A percentile compares a stretch with the other conserved stretches of the same genome.
These are phyloP conservation scores for Colletotrichum sp. DNA, from an alignment of 2,329 filamentous ascomycete genomes.

Conservation along the genomic window DNA sequence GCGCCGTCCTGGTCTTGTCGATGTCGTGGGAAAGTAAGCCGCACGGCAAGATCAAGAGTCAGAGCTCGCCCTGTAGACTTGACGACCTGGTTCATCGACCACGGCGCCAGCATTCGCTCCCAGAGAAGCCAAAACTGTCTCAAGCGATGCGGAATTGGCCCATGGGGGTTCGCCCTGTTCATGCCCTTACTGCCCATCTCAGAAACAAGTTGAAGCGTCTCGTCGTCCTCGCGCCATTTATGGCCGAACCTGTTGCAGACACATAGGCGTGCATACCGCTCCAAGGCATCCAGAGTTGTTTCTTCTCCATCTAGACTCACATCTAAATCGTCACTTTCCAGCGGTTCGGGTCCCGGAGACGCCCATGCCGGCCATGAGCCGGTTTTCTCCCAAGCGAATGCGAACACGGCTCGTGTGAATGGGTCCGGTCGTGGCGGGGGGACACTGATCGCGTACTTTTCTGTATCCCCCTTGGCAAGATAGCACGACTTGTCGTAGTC, in stretches of 20 bases:
- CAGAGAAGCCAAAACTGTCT: background rate
- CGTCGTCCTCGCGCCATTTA: background rate
- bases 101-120: background rate
- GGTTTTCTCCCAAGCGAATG: background rate
- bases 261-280: background rate
- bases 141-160: background rate
- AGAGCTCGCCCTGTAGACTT: background rate
- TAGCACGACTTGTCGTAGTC: background rate
- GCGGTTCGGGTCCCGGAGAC: background rate
- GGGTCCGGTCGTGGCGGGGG: background rate
- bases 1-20: background rate
- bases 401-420: background rate
- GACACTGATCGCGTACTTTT: background rate
- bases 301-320: background rate
- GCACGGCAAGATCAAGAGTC: background rate
- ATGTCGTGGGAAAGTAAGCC: background rate
- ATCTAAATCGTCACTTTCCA: background rate
- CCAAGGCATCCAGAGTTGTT: background rate
- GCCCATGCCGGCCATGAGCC: background rate
- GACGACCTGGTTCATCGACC: constrained; percentile 1
- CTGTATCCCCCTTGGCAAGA: background rate
- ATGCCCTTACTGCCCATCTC: background rate
- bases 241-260: background rate
- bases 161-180: background rate
- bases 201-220: background rate